Conservation (phyloP, 2,329 filamentous ascomycete genomes). For the Lecanicillium sp. region DNA sequence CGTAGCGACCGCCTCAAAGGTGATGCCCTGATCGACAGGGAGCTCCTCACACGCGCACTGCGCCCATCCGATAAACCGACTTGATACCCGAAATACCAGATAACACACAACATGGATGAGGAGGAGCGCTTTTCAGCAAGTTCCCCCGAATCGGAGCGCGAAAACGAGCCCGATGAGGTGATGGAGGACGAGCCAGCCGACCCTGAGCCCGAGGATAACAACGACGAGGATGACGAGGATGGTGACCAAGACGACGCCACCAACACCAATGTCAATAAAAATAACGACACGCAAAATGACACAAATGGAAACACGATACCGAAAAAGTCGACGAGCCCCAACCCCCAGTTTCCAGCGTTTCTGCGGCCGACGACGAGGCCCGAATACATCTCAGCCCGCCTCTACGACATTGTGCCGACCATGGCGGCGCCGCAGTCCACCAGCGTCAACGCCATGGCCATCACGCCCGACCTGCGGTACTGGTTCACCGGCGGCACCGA, state of each 20-base stretch:
- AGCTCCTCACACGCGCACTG: not conserved
- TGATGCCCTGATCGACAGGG: not conserved
- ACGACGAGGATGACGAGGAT: conserved; percentile 31
- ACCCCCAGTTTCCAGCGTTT: conserved; percentile 17
- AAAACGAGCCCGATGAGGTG: conserved; percentile 20
- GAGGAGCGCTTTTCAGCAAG: conserved; percentile 28
- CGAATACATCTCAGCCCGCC: conserved; percentile 70
- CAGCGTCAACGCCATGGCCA: conserved; percentile 85
- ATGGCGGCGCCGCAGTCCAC: conserved; percentile 95
- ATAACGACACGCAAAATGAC: conserved; percentile 23
- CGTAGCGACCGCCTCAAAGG: not conserved
- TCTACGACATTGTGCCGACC: conserved; percentile 94
- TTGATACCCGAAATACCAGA: not conserved
- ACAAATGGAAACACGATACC: conserved; percentile 32
- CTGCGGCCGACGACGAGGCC: conserved; percentile 59
- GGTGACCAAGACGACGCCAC: conserved; percentile 33
- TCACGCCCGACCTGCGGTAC: conserved; percentile 90
- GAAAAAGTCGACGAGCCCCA: conserved; percentile 27
- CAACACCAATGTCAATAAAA: conserved; percentile 25
- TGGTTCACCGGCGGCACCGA: conserved; percentile 92
- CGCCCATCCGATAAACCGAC: not conserved
- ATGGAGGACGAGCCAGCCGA: conserved; percentile 21
- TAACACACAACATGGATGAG: conserved; percentile 24
- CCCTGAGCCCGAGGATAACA: conserved; percentile 31
- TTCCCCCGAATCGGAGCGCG: conserved; percentile 29